phyloP scores from a whole-genome alignment of 306 rosid species.

The Pterocarpus santalinus region DNA sequence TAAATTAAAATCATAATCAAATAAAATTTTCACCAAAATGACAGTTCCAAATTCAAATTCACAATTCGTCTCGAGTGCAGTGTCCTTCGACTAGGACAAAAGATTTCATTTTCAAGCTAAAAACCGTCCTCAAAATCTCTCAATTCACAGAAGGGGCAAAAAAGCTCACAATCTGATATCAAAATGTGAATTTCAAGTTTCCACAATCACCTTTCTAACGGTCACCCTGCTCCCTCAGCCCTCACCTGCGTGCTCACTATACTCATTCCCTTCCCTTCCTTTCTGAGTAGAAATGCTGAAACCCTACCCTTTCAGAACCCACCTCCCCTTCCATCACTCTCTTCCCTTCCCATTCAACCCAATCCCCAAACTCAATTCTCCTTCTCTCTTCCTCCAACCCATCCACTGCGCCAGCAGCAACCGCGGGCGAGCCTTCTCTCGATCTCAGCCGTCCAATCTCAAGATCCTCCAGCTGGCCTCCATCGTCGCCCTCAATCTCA shows the following conservation, averaged over 20 bases:
- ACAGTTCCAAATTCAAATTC: no score
- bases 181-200: background rate
- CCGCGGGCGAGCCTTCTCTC: background rate
- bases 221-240: background rate
- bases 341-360: background rate
- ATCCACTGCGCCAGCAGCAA: conserved; percentile 35
- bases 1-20: no score
- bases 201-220: background rate
- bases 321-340: background rate
- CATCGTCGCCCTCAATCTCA: conserved; percentile 49
- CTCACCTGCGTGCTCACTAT: background rate
- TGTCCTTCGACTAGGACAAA: no score
- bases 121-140: no score
- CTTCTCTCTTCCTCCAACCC: background rate
- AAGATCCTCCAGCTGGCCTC: conserved; percentile 57
- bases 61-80: no score
- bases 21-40: no score
- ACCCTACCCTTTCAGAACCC: conserved; percentile 38
- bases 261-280: background rate
- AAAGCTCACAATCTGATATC: background rate
- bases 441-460: conserved; percentile 30
- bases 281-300: conserved; percentile 30
- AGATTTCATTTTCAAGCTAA: no score
- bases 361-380: background rate
- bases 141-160: background rate